These are phyloP conservation scores for Massarina eburnea DNA, from an alignment of 2,329 filamentous ascomycete species.

Conservation along the genomic window DNA sequence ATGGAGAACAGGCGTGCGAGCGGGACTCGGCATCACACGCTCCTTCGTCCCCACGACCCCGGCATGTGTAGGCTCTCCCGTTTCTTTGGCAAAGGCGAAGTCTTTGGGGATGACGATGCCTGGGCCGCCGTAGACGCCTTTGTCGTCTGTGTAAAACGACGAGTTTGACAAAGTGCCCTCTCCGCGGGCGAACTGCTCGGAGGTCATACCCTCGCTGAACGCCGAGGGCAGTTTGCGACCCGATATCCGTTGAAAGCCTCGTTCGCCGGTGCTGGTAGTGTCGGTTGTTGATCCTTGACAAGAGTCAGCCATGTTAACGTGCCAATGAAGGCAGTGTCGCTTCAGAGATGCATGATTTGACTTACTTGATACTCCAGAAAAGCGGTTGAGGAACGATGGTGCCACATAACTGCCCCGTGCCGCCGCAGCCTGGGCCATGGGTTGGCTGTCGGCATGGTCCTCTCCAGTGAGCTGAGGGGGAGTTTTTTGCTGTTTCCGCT, in stretches of 20 bases:
- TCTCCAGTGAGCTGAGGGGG: constrained; percentile 35
- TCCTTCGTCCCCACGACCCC: constrained; percentile 27
- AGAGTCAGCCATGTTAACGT: too few species aligned
- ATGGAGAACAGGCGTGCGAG: constrained; percentile 62
- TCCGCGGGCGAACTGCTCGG: constrained; percentile 37
- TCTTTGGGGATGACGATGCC: constrained; percentile 26
- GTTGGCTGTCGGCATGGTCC: constrained; percentile 30
- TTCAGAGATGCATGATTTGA: too few species aligned
- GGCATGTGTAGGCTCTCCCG: constrained; percentile 20
- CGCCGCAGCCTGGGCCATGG: constrained; percentile 40
- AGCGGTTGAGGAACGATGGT: constrained; percentile 41
- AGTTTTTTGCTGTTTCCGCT: constrained; percentile 35
- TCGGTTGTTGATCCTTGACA: constrained; percentile 34
- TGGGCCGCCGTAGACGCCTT: constrained; percentile 44
- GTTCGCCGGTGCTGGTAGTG: constrained; percentile 42
- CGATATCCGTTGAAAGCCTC: constrained; percentile 50
- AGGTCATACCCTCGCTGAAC: constrained; percentile 52
- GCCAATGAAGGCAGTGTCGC: too few species aligned
- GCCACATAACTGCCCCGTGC: constrained; percentile 44
- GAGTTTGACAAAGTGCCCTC: constrained; percentile 38
- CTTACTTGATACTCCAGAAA: constrained; percentile 42
- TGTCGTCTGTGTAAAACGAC: constrained; percentile 50
- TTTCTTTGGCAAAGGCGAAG: constrained; percentile 28
- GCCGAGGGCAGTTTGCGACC: constrained; percentile 53
- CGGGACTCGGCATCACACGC: constrained; percentile 57